These are phyloP conservation scores for Adansonia rubrostipa DNA, from an alignment of 441 rosid genomes.

Conservation along the genomic window DNA sequence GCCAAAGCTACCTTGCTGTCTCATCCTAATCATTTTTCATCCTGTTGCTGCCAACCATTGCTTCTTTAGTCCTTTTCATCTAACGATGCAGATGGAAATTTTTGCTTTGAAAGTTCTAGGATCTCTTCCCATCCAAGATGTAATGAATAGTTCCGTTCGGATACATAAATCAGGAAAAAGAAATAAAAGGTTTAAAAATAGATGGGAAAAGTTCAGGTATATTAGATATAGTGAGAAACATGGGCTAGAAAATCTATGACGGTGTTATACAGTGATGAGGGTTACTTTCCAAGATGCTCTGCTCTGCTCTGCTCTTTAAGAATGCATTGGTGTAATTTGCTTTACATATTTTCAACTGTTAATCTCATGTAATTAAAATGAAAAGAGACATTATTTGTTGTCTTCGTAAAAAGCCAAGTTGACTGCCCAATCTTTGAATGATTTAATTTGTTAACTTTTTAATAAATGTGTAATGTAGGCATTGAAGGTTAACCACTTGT, in stretches of 20 bases:
- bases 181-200: not conserved
- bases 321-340: not conserved
- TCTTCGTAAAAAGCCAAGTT: not conserved
- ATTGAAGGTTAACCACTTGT: too few species aligned
- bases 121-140: too few species aligned
- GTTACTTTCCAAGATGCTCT: not conserved
- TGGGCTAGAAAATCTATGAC: not conserved
- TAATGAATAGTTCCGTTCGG: too few species aligned
- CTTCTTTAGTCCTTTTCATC: not conserved
- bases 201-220: not conserved
- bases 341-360: not conserved
- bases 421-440: not conserved
- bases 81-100: not conserved
- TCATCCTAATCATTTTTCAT: too few species aligned
- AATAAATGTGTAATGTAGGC: too few species aligned
- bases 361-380: not conserved
- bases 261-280: not conserved
- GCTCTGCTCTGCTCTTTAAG: too few species aligned
- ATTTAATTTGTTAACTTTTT: not conserved
- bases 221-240: not conserved
- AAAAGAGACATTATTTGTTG: not conserved
- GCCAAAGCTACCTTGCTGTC: not conserved
- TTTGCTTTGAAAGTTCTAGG: too few species aligned
- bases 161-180: too few species aligned
- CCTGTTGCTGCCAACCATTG: not conserved